Evolutionary conservation across 306 rosid genomes (phyloP).

Genomic region (Erythrophleum fordii): DNA sequence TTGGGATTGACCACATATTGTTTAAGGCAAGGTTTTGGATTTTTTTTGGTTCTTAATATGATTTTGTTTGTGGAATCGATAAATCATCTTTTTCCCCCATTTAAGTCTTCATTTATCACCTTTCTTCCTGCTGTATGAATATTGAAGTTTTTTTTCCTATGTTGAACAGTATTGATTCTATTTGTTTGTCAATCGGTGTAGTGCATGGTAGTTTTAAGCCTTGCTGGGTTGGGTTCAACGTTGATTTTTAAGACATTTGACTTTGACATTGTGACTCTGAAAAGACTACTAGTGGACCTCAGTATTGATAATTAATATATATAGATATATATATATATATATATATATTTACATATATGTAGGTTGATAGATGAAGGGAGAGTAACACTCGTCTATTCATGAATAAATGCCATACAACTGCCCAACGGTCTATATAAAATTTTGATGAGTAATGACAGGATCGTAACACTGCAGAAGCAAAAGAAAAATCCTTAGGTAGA

Average conservation of each 20-base stretch:
- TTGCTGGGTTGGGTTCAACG: neutral
- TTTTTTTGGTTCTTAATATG: neutral
- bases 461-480: neutral
- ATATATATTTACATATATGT: too few relatives aligned
- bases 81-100: neutral
- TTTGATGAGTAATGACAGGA: neutral
- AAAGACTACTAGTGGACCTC: neutral
- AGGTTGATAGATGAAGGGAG: neutral
- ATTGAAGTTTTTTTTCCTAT: neutral
- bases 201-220: conserved; percentile 28
- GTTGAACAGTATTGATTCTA: neutral
- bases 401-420: conserved; percentile 6
- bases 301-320: neutral
- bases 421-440: neutral
- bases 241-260: conserved; percentile 2
- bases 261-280: conserved; percentile 26
- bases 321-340: too few relatives aligned
- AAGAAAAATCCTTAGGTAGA: neutral
- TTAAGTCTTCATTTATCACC: neutral
- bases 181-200: conserved; percentile 1
- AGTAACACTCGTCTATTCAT: conserved; percentile 8
- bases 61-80: neutral
- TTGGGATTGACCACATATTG: conserved; percentile 78
- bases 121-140: neutral
- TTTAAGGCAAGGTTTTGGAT: conserved; percentile 56